phyloP scores from a whole-genome alignment of 176 grass and related monocot species.

The sorghum (Sorghum bicolor) region DNA sequence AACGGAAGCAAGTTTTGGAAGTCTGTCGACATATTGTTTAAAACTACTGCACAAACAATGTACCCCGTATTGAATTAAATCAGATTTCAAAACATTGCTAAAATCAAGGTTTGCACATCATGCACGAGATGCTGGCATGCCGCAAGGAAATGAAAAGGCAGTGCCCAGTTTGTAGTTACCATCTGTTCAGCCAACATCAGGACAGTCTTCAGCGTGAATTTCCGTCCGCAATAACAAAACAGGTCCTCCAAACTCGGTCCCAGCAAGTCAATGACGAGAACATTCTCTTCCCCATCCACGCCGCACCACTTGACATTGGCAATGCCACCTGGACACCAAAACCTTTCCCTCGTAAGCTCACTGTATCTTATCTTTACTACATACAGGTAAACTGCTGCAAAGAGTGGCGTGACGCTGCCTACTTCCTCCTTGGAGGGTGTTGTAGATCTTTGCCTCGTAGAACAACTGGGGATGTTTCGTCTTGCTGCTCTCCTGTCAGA shows the following conservation, averaged over 20 bases:
- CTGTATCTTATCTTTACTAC: background rate
- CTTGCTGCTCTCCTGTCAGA: conserved; percentile 51
- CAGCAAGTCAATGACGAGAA: conserved; percentile 78
- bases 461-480: conserved; percentile 74
- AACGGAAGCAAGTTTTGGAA: background rate
- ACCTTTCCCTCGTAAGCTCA: background rate
- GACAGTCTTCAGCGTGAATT: conserved; percentile 69
- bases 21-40: background rate
- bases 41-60: background rate
- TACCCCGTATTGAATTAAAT: background rate
- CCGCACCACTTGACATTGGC: conserved; percentile 73
- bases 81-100: conserved; percentile 3
- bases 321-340: conserved; percentile 54
- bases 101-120: background rate
- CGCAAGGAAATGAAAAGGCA: background rate
- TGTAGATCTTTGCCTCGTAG: conserved; percentile 84
- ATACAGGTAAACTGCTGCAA: background rate
- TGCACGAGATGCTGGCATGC: background rate
- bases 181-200: conserved; percentile 83
- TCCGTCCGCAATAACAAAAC: conserved; percentile 65
- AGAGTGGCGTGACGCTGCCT: background rate
- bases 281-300: conserved; percentile 64
- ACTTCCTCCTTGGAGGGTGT: conserved; percentile 65
- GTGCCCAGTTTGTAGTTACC: conserved; percentile 33
- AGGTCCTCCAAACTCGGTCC: conserved; percentile 68